Base-by-base conservation (phyloP, 441 rosid species). In the Raphanus hybrid region DNA sequence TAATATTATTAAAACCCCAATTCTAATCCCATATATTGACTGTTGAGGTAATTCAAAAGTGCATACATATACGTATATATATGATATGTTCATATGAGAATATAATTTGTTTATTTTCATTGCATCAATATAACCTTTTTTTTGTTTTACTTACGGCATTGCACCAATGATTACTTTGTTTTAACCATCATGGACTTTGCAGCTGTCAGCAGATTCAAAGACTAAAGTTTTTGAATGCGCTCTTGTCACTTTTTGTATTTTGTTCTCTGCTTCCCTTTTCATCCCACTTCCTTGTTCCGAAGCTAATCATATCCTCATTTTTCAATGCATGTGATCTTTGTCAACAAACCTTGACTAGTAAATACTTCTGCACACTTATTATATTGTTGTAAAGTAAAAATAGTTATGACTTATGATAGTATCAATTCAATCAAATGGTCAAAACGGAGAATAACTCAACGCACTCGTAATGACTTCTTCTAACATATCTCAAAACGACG, bases 111-210 rank as follows among this genome's bases (percentile, higher is more conserved):
- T 29, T 29, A 29, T 29, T 29, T 4, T 29, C 26, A 23, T 29
- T 29, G 34, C 34, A 29, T 29, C 34, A 29, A 29, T 29, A 29
- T 29, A 29, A 29, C 39, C 6, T 34, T 58, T 43, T 45, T 68
- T 50, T 18, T 35, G 5, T 20, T 69, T 37, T 26, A 11, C 12
- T 45, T 12, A 45, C 52, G 16, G 61, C 29, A 58, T 43, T 77
- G 43, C 34, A 71, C 67, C 54, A 77, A 65, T 77, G 71, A 65
- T 77, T 65, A 71, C 10, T 64, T 64, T 60, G 54, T 77, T 63
- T 71, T 65, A 65, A 77, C 60, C 27, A 77, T 68, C 70, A 39
- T 55, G 59, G 73, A 48, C 71, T 71, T 71, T 66, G 81, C 81
- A 78, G 74, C 73, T 61, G 64, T 64, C 52, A 11, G 52, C 48